Percentiles rank a stretch among this genome's conserved stretches.
Evolutionary conservation across 1,284 basidiomycete genomes (phyloP).

Genomic region (Cutaneotrichosporon cyanovorans): DNA sequence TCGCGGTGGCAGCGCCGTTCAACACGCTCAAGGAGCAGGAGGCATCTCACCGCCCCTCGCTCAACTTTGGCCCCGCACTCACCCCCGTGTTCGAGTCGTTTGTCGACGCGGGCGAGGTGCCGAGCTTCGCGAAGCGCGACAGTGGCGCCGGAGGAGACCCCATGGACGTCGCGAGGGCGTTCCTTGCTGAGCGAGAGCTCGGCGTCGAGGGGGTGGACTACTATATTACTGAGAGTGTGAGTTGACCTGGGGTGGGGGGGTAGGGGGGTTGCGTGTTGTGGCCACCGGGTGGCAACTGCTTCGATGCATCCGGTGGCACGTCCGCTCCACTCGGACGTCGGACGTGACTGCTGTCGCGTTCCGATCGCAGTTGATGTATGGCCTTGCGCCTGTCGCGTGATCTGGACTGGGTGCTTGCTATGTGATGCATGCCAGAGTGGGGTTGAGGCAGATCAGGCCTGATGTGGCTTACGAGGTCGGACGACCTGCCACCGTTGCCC

Average conservation of each 20-base stretch:
- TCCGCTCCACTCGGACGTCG: no score
- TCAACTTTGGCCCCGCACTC: conserved; percentile 68
- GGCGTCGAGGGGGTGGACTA: conserved; percentile 30
- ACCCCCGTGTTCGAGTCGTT: conserved; percentile 59
- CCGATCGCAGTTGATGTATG: no score
- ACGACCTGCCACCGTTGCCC: no score
- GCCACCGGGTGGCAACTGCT: no score
- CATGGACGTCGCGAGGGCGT: conserved; percentile 23
- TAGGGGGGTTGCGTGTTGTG: not conserved
- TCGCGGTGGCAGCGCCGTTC: conserved; percentile 27
- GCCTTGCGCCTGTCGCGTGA: not conserved
- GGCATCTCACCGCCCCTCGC: conserved; percentile 56
- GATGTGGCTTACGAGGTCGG: no score
- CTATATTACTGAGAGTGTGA: conserved; percentile 45
- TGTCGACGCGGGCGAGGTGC: conserved; percentile 22
- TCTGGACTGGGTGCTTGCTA: not conserved
- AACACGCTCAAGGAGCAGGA: conserved; percentile 5
- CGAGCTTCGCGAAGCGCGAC: conserved; percentile 5
- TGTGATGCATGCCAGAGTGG: no score
- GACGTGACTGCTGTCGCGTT: no score
- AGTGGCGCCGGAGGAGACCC: conserved; percentile 14
- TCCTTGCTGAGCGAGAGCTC: conserved; percentile 27
- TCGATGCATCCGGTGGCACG: no score
- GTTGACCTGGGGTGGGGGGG: conserved; percentile 15
- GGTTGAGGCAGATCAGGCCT: no score